Evolutionary conservation across 768 basidiomycete genomes (phyloP).

Genomic region (Mycena polygramma): DNA sequence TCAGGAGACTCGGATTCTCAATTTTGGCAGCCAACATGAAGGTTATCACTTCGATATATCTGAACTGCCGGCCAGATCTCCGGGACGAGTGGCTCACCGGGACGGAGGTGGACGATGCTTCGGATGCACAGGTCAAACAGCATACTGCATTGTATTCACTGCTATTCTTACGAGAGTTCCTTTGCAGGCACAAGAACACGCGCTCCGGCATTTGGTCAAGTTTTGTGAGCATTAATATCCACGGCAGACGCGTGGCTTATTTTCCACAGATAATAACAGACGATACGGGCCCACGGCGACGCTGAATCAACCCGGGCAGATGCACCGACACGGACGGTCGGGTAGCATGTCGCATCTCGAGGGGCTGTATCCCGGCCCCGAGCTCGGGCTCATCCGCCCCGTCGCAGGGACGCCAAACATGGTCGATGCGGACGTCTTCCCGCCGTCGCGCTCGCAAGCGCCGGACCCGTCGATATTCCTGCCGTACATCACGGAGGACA

Average conservation of each 20-base stretch:
- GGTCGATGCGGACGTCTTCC: conserved; percentile 93
- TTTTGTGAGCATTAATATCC: conserved; percentile 75
- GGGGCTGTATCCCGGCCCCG: conserved; percentile 80
- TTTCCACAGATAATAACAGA: conserved; percentile 83
- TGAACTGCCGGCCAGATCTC: conserved; percentile 96
- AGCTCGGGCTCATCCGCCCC: conserved; percentile 80
- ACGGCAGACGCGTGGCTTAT: conserved; percentile 32
- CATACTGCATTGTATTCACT: conserved; percentile 15
- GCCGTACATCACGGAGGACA: conserved; percentile 93
- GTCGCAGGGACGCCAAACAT: conserved; percentile 77
- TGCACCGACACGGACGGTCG: conserved; percentile 85
- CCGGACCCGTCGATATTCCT: conserved; percentile 87
- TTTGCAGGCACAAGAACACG: conserved; percentile 91
- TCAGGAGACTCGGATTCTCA: conserved; percentile 21
- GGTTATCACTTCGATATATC: conserved; percentile 97
- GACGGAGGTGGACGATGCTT: conserved; percentile 89
- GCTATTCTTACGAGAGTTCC: conserved; percentile 29
- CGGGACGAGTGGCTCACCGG: conserved; percentile 98
- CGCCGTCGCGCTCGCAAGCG: conserved; percentile 89
- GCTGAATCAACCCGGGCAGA: conserved; percentile 61
- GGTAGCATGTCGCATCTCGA: conserved; percentile 89
- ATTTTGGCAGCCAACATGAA: conserved; percentile 92
- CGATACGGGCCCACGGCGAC: conserved; percentile 80
- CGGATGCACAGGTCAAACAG: conserved; percentile 83
- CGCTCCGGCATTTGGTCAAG: conserved; percentile 91